phyloP scores from a whole-genome alignment of 179 eudicot genomes.

The Corrigiola litoralis region DNA sequence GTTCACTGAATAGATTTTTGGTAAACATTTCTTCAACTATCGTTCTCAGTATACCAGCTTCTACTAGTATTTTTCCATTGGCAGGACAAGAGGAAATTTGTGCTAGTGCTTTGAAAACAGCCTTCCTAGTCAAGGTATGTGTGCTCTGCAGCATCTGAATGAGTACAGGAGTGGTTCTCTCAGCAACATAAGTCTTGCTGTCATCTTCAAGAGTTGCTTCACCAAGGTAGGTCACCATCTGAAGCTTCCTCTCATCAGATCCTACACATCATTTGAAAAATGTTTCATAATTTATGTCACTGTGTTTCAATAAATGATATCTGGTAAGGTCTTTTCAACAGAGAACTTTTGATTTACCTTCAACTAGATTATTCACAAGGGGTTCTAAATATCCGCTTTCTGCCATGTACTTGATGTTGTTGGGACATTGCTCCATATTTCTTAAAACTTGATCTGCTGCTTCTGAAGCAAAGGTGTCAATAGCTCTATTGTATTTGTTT shows the following conservation, averaged over 20 bases:
- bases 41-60: conserved; percentile 53
- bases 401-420: conserved; percentile 74
- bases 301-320: background rate
- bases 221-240: conserved; percentile 76
- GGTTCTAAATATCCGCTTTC: conserved; percentile 82
- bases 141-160: conserved; percentile 60
- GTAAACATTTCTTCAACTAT: conserved; percentile 65
- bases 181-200: conserved; percentile 48
- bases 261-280: conserved; percentile 35
- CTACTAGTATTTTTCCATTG: conserved; percentile 49
- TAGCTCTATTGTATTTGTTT: conserved; percentile 50
- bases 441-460: conserved; percentile 60
- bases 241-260: conserved; percentile 50
- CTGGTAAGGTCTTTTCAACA: background rate
- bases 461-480: conserved; percentile 62
- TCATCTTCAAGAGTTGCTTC: conserved; percentile 61
- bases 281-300: background rate
- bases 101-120: conserved; percentile 57
- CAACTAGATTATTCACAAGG: conserved; percentile 47
- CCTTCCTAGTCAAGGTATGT: conserved; percentile 43
- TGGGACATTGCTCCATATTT: conserved; percentile 54
- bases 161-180: conserved; percentile 59
- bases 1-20: conserved; percentile 35
- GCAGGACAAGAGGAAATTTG: conserved; percentile 56
- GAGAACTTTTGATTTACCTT: conserved; percentile 42